These are phyloP conservation scores for Colletotrichum camelliae DNA, from an alignment of 2,329 filamentous ascomycete genomes.

Conservation along the genomic window DNA sequence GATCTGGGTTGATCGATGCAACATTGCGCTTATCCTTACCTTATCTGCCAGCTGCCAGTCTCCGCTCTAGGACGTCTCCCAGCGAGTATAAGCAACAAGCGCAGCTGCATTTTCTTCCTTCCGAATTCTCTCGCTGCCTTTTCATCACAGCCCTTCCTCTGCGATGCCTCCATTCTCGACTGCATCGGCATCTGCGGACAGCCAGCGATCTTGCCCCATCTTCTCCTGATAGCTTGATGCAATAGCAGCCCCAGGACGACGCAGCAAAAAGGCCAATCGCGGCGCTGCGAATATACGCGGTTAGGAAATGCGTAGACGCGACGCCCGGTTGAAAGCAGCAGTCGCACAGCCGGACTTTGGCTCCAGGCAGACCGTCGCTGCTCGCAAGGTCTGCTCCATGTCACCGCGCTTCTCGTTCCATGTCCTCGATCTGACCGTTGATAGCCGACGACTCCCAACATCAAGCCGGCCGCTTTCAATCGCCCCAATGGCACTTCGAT, in stretches of 20 bases:
- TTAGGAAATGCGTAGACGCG: not conserved
- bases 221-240: not conserved
- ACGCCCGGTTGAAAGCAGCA: not conserved
- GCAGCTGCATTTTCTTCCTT: too few relatives aligned
- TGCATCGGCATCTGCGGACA: not conserved
- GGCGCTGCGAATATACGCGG: not conserved
- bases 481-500: not conserved
- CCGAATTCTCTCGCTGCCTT: too few relatives aligned
- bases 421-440: not conserved
- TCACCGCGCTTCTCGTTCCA: not conserved
- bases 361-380: not conserved
- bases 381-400: not conserved
- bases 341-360: not conserved
- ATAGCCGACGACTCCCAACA: not conserved
- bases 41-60: too few relatives aligned
- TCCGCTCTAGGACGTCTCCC: too few relatives aligned
- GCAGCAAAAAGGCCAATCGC: not conserved
- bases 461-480: not conserved
- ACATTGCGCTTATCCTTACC: too few relatives aligned
- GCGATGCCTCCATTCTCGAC: not conserved
- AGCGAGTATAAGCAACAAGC: too few relatives aligned
- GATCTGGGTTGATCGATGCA: too few relatives aligned
- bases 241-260: not conserved
- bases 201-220: not conserved
- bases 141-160: too few relatives aligned